Evolutionary conservation across 495 filamentous ascomycete genomes (phyloP), one percentile per base, ranked within the genome.

Genomic region (Entonaema liquescens): DNA sequence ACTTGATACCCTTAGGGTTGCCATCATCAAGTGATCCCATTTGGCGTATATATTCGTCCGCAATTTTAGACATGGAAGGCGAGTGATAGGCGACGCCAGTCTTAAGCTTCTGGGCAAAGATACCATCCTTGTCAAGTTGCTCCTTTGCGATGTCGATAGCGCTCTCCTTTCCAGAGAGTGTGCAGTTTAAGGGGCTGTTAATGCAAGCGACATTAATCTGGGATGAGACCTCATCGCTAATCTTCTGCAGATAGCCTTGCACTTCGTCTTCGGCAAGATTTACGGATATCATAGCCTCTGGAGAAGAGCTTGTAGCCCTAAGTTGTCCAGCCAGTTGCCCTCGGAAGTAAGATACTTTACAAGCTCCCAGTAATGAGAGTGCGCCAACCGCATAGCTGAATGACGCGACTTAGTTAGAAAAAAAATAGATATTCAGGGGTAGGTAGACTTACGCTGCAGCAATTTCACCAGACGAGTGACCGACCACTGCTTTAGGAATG

Each of bases 391-490:
- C 66, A 65, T 84, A 86, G 3, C 72, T 75, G 62, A n/a, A 42
- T n/a, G 13, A 21, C 23, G 3, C 1, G 17, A n/a, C 17, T 54
- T 57, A 52, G 17, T 62, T 35, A 57, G 40, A 55, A 58, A 26
- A 21, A 26, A 9, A 35, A 21, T 31, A 57, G 12, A 8, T 5
- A n/a, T 57, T 13, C 15, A 56, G 29, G 33, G 23, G n/a, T 35
- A 23, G 4, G 25, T 42, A 33, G 49, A 59, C 72, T 65, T 73
- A 72, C 66, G 79, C 80, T 3, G 80, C 80, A 1, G 75, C 80
- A 68, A 89, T 90, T 67, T 90, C 88, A 2, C 88, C 88, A 62
- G 83, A 86, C 2, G 88, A 90, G 67, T 90, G 87, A 4, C 89
- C 87, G 0, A 88, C 78, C 0, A 87, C 85, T 25, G 79, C 79